Evolutionary conservation across 208 protist genomes (phyloP).

Genomic region (Trypanosoma scelopori): DNA sequence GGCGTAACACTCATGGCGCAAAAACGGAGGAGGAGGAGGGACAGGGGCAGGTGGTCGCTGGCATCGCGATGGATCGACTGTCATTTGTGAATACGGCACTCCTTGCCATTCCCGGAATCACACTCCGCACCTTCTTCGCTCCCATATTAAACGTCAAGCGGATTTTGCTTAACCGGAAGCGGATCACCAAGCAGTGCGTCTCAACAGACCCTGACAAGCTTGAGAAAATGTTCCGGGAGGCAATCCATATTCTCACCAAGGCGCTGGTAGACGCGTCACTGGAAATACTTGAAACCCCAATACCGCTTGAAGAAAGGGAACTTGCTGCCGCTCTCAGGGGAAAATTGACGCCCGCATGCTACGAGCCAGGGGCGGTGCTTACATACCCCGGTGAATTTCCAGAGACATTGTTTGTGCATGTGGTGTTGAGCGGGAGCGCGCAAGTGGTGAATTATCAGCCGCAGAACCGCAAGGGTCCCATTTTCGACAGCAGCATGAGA

Average conservation of each 20-base stretch:
- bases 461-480: slow-evolving; percentile 41
- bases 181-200: slow-evolving; percentile 35
- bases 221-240: slow-evolving; percentile 39
- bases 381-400: slow-evolving; percentile 67
- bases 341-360: slow-evolving; percentile 58
- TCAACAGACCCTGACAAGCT: slow-evolving; percentile 15
- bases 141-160: slow-evolving; percentile 67
- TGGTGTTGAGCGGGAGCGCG: slow-evolving; percentile 65
- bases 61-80: slow-evolving; percentile 62
- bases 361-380: slow-evolving; percentile 59
- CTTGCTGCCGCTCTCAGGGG: slow-evolving; percentile 43
- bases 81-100: slow-evolving; percentile 86
- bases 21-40: slow-evolving; percentile 15
- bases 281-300: slow-evolving; percentile 45
- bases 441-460: slow-evolving; percentile 66
- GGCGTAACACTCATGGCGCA: background rate
- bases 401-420: slow-evolving; percentile 75
- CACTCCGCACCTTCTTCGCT: slow-evolving; percentile 67
- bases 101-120: slow-evolving; percentile 54
- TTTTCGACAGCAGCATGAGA: slow-evolving; percentile 18
- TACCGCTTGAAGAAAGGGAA: slow-evolving; percentile 52
- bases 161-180: slow-evolving; percentile 39
- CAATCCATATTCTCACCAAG: slow-evolving; percentile 45
- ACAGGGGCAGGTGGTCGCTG: slow-evolving; percentile 24
- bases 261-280: slow-evolving; percentile 45